Evolutionary conservation across 345 rosid species (phyloP).

Genomic region (Arabidopsis thaliana): DNA sequence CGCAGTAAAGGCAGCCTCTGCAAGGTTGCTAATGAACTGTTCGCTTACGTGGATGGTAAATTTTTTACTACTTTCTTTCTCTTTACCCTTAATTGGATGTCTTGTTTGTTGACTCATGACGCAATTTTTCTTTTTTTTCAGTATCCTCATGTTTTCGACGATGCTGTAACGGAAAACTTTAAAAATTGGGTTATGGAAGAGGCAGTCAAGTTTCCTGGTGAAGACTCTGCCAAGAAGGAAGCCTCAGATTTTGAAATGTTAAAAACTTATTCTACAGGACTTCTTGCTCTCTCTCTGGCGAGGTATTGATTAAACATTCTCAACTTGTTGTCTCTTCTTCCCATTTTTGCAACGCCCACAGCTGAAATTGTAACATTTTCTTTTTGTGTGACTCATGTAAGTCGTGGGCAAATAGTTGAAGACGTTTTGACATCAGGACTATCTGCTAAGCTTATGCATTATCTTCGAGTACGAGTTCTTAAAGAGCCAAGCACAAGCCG

Average conservation of each 20-base stretch:
- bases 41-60: constrained; percentile 81
- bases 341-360: constrained; percentile 16
- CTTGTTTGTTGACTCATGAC: background rate
- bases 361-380: constrained; percentile 5
- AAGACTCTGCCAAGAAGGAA: constrained; percentile 62
- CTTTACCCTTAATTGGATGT: background rate
- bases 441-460: constrained; percentile 91
- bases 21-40: constrained; percentile 80
- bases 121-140: constrained; percentile 44
- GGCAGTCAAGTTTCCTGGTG: constrained; percentile 56
- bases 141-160: constrained; percentile 96
- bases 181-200: constrained; percentile 94
- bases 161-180: constrained; percentile 70
- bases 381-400: constrained; percentile 34
- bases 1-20: constrained; percentile 82
- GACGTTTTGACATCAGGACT: constrained; percentile 93
- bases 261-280: constrained; percentile 88
- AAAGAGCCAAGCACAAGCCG: constrained; percentile 73
- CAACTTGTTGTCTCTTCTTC: constrained; percentile 24
- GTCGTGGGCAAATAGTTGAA: constrained; percentile 92
- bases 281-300: constrained; percentile 84
- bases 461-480: constrained; percentile 85
- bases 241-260: constrained; percentile 86
- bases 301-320: constrained; percentile 52
- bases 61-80: background rate